These are phyloP conservation scores for Nannochloropsis limnetica DNA, from an alignment of 352 stramenopile species.

Conservation along the genomic window DNA sequence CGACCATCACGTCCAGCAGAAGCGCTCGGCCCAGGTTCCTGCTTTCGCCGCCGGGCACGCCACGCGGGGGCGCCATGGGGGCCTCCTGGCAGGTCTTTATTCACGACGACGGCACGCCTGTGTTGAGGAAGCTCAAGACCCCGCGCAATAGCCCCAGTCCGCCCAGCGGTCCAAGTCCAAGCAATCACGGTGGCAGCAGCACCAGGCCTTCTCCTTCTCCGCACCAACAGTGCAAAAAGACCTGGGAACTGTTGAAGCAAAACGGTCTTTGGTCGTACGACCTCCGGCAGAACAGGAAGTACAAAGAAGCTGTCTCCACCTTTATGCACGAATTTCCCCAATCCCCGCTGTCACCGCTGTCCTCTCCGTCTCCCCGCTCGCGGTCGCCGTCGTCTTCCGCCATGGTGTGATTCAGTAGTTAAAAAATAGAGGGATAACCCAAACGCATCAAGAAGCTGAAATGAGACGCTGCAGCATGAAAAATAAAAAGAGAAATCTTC, in stretches of 20 bases:
- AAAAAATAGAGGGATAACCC: background rate
- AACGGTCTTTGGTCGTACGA: background rate
- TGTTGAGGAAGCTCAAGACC: background rate
- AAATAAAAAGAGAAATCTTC: too few relatives aligned
- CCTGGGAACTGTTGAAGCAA: background rate
- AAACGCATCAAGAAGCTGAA: background rate
- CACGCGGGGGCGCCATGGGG: background rate
- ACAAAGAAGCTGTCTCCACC: background rate
- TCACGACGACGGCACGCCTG: background rate
- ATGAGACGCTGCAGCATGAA: background rate
- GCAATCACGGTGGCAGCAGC: background rate
- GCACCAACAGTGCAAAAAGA: background rate
- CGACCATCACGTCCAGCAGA: background rate
- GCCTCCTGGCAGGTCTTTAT: background rate
- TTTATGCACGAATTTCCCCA: background rate
- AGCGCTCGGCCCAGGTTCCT: background rate
- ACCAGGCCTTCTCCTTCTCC: background rate
- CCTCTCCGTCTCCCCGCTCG: background rate
- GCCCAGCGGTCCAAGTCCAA: background rate
- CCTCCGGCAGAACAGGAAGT: background rate
- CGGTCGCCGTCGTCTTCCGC: background rate
- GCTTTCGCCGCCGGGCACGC: background rate
- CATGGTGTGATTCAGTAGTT: background rate
- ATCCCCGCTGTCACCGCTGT: background rate
- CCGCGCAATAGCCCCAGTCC: background rate